Percentiles rank a stretch among this genome's conserved stretches.
These are phyloP conservation scores for Ogataea methanolica DNA, from an alignment of 805 yeast genomes.

Conservation along the genomic window DNA sequence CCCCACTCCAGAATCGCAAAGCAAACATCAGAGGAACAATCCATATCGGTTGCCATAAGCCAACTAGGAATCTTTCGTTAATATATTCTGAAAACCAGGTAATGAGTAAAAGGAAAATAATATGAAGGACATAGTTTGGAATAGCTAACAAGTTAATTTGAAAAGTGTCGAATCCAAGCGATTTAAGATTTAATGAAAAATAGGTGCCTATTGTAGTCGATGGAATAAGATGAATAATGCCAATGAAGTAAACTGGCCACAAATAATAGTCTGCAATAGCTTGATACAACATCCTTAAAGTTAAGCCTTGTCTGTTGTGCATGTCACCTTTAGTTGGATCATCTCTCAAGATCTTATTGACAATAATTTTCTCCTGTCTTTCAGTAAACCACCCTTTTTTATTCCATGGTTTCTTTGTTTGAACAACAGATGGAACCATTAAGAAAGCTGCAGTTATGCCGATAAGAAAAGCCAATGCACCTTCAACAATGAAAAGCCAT, in stretches of 20 bases:
- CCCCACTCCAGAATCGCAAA: slow-evolving; percentile 26
- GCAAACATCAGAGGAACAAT: slow-evolving; percentile 22
- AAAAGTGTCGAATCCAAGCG: slow-evolving; percentile 49
- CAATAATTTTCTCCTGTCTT: slow-evolving; percentile 52
- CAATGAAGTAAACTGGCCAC: slow-evolving; percentile 49
- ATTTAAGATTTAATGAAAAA: slow-evolving; percentile 43
- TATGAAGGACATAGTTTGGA: slow-evolving; percentile 40
- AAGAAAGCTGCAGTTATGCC: slow-evolving; percentile 36
- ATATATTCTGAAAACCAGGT: slow-evolving; percentile 35
- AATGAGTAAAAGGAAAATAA: slow-evolving; percentile 30
- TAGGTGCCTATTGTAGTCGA: slow-evolving; percentile 34
- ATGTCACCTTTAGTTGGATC: slow-evolving; percentile 63
- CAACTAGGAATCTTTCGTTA: slow-evolving; percentile 23
- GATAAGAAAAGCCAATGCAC: slow-evolving; percentile 47
- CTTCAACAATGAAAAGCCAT: slow-evolving; percentile 65
- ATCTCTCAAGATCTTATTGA: slow-evolving; percentile 54
- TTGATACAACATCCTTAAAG: slow-evolving; percentile 33
- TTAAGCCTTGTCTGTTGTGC: slow-evolving; percentile 55
- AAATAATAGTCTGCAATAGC: slow-evolving; percentile 46
- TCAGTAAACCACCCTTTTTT: slow-evolving; percentile 41
- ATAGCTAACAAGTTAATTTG: slow-evolving; percentile 48
- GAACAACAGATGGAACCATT: slow-evolving; percentile 33
- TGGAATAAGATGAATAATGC: slow-evolving; percentile 40
- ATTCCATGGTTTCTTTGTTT: slow-evolving; percentile 26
- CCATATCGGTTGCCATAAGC: slow-evolving; percentile 23